These are phyloP conservation scores for Platismatia glauca DNA, from an alignment of 495 filamentous ascomycete species.

Conservation along the genomic window DNA sequence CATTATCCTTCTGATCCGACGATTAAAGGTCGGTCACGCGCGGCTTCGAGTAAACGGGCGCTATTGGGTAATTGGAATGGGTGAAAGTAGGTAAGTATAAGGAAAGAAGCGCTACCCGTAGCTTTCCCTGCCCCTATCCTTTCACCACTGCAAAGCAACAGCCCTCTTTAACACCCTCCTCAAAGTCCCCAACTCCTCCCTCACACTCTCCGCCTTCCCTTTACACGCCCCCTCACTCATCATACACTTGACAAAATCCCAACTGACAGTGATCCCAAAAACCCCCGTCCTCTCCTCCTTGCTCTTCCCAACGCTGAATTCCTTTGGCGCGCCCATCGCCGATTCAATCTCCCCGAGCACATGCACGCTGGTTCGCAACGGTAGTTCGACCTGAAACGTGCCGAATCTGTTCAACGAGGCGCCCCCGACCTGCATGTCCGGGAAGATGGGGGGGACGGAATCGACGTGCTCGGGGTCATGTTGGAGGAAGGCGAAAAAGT, in stretches of 20 bases:
- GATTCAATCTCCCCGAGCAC: conserved; percentile 13
- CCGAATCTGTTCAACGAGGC: conserved; percentile 13
- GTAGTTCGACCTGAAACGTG: conserved; percentile 5
- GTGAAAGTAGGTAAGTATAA: too few relatives aligned
- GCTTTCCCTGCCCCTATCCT: too few relatives aligned
- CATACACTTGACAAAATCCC: conserved; percentile 5
- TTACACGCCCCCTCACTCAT: conserved; percentile 10
- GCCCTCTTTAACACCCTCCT: conserved; percentile 3
- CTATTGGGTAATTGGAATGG: too few relatives aligned
- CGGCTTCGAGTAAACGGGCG: too few relatives aligned
- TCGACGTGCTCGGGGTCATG: neutral
- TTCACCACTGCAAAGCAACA: neutral
- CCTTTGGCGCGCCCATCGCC: conserved; percentile 11
- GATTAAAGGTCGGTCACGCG: too few relatives aligned
- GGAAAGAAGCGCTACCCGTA: too few relatives aligned
- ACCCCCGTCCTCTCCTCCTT: conserved; percentile 1
- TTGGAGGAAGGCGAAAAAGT: neutral
- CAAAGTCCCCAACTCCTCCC: conserved; percentile 5
- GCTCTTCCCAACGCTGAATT: neutral
- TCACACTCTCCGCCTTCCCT: conserved; percentile 5
- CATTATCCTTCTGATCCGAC: too few relatives aligned
- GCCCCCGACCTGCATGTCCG: conserved; percentile 12
- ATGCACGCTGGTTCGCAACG: conserved; percentile 12
- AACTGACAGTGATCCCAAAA: conserved; percentile 7
- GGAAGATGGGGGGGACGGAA: conserved; percentile 11